Conservation (phyloP, 1,284 basidiomycete genomes). For the Rhodotorula sp. region DNA sequence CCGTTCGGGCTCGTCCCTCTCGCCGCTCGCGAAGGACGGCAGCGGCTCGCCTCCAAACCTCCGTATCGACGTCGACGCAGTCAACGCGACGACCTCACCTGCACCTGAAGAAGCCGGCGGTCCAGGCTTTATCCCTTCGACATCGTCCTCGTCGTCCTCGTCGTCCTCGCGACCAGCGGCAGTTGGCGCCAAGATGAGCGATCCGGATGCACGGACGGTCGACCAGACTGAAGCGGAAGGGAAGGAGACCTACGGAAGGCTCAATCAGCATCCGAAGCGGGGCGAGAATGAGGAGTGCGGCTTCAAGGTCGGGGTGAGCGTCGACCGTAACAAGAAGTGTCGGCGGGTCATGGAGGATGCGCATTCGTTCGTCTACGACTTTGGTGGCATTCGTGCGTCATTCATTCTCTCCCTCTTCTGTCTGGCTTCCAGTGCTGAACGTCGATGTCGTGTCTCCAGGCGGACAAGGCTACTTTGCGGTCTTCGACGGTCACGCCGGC, state of each 20-base stretch:
- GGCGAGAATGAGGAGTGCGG: background rate
- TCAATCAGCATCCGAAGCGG: conserved; percentile 12
- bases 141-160: no score
- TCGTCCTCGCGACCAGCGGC: no score
- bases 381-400: conserved; percentile 65
- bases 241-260: conserved; percentile 32
- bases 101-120: background rate
- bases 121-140: no score
- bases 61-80: conserved; percentile 26
- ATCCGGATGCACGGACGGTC: conserved; percentile 22
- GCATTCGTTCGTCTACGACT: conserved; percentile 93
- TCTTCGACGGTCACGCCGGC: conserved; percentile 98
- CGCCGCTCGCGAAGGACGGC: background rate
- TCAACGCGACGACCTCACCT: conserved; percentile 12
- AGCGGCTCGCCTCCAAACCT: background rate
- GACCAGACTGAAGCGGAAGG: conserved; percentile 25
- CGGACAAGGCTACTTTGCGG: conserved; percentile 95
- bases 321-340: conserved; percentile 78
- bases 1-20: background rate
- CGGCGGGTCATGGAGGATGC: conserved; percentile 96
- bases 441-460: background rate
- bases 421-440: no score
- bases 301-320: conserved; percentile 69
- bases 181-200: background rate
- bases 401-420: no score